phyloP scores from a whole-genome alignment of 108 stramenopile genomes.

The Skeletonema potamos region DNA sequence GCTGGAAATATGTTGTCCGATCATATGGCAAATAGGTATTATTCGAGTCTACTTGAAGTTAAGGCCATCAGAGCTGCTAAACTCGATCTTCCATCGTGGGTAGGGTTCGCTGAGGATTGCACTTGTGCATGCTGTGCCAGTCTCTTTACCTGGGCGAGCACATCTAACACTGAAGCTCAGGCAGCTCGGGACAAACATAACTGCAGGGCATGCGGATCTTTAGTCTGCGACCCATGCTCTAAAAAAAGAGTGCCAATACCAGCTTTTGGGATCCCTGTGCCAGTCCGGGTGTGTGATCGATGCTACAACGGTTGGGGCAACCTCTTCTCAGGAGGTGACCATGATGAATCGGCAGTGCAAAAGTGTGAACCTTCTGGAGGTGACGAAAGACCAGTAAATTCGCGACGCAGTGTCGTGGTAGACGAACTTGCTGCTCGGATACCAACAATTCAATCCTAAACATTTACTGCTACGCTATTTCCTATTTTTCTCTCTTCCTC shows the following conservation, averaged over 20 bases:
- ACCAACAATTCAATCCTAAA: conserved; percentile 5
- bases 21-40: conserved; percentile 83
- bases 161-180: conserved; percentile 85
- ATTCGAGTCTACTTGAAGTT: conserved; percentile 88
- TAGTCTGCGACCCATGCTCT: conserved; percentile 95
- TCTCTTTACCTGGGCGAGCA: conserved; percentile 95
- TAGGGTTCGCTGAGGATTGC: conserved; percentile 84
- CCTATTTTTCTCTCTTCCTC: neutral
- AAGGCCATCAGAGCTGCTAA: conserved; percentile 68
- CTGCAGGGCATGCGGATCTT: conserved; percentile 91
- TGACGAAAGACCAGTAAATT: neutral
- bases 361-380: conserved; percentile 4
- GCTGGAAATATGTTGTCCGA: conserved; percentile 91
- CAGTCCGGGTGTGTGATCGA: conserved; percentile 92
- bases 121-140: conserved; percentile 89
- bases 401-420: conserved; percentile 55
- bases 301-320: conserved; percentile 89
- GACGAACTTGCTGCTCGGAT: conserved; percentile 63
- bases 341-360: neutral
- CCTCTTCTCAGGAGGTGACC: conserved; percentile 19
- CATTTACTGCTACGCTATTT: neutral
- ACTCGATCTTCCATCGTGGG: conserved; percentile 83
- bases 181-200: conserved; percentile 94
- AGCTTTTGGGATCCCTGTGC: conserved; percentile 78
- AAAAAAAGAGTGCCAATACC: conserved; percentile 85